Conservation (phyloP, 202 grass and related monocot species). For the Sporobolus alterniflorus region DNA sequence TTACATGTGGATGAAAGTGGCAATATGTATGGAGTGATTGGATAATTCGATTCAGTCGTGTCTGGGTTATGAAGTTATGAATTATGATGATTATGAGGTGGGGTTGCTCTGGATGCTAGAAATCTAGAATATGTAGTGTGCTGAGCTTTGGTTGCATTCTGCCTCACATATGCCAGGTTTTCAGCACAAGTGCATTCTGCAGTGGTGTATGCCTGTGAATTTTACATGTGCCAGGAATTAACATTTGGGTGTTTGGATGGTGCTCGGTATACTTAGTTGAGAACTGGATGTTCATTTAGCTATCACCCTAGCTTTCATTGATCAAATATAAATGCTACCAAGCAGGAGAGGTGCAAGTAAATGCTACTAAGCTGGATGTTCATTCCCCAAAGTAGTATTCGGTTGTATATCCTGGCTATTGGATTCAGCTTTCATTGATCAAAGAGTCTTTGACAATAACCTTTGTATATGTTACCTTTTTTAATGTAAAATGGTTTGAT, state of each 20-base stretch:
- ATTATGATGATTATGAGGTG: background rate
- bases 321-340: background rate
- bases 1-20: background rate
- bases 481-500: no score
- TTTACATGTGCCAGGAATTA: constrained; percentile 41
- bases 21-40: constrained; percentile 14
- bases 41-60: background rate
- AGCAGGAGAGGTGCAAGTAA: constrained; percentile 10
- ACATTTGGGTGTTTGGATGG: no score
- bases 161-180: no score
- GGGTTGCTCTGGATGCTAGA: background rate
- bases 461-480: no score
- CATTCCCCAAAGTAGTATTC: background rate
- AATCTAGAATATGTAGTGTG: background rate
- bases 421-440: no score
- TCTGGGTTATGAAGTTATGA: background rate
- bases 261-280: background rate
- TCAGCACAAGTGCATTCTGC: no score
- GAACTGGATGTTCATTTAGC: background rate
- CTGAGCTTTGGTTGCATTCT: no score
- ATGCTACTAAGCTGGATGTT: no score
- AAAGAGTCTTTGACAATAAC: no score
- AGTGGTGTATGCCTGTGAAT: no score
- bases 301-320: background rate
- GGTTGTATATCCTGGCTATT: background rate